Base-by-base conservation (phyloP, 768 basidiomycete species). In the Leucosporidium creatinivorum region DNA sequence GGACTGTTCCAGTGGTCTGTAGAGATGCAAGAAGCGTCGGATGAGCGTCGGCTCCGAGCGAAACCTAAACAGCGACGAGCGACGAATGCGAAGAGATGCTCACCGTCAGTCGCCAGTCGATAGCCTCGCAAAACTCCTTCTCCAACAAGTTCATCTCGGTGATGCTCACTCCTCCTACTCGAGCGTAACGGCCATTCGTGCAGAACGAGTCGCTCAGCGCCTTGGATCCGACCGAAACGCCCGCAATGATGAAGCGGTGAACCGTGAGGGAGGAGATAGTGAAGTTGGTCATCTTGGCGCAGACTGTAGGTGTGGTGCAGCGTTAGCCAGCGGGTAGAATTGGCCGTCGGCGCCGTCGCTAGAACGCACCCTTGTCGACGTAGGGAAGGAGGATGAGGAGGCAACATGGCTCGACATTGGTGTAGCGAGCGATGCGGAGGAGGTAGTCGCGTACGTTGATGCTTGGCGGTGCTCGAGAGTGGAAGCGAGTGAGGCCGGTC, bases 181-280 rank as follows among this genome's bases (percentile, higher is more conserved):
- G 89, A 72, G 96, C 91, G 80, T 98, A 98, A 76, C 93, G 85
- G 65, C 84, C 85, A 78, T 98, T 98, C 58, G 90, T 91, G 80
- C 90, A 94, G 78, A 98, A 98, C 25, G 86, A 85, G 80, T 99
- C 96, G 79, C 90, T 93, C 55, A 97, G 85, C 0, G 92, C 91
- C 79, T 99, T 98, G 81, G 87, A 89, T 69, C 91, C 88, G 67
- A 93, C 91, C 36, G 89, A 86, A 78, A 97, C 87, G 73, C 91
- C 86, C 55, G 94, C 84, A 80, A 98, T 97, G 77, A 97, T 83
- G 80, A 99, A 98, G 67, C 96, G 91, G 80, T 99, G 96, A 76
- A 92, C 92, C 28, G 94, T 98, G 75, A 98, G 85, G 48, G 93
- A 94, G 48, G 91, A 91, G 72, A 99, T 84, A 58, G 89, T 94